Evolutionary conservation across 2,329 filamentous ascomycete genomes (phyloP).

Genomic region (Gliomastix tumulicola): DNA sequence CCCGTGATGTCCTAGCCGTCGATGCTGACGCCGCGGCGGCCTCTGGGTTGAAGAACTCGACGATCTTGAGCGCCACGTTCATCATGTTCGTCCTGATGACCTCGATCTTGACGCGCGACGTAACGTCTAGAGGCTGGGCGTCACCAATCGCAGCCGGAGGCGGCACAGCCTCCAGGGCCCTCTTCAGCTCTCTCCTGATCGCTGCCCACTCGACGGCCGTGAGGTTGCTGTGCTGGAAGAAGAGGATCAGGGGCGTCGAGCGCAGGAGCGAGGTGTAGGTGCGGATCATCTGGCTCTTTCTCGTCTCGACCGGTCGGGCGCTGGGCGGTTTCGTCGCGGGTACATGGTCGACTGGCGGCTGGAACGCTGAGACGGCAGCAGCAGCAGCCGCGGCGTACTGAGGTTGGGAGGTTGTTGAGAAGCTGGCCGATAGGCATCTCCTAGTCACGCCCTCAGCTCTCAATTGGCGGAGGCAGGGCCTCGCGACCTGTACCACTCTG

Average conservation of each 20-base stretch:
- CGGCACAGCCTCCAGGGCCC: constrained; percentile 34
- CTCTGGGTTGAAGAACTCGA: constrained; percentile 69
- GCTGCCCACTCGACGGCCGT: constrained; percentile 57
- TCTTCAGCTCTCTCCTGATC: constrained; percentile 32
- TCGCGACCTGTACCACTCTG: constrained; percentile 6
- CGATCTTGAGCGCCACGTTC: constrained; percentile 72
- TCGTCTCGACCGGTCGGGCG: constrained; percentile 75
- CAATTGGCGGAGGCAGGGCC: constrained; percentile 16
- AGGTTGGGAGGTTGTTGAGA: constrained; percentile 16
- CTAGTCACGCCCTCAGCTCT: too few species aligned
- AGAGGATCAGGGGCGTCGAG: constrained; percentile 74
- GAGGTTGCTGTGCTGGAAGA: constrained; percentile 70
- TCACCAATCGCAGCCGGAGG: constrained; percentile 14
- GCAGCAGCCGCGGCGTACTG: constrained; percentile 15
- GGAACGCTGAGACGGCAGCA: constrained; percentile 5
- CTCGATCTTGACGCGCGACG: constrained; percentile 65
- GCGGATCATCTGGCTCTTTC: constrained; percentile 82
- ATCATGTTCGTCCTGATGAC: constrained; percentile 88
- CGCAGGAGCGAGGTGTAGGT: constrained; percentile 84
- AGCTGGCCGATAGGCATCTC: too few species aligned
- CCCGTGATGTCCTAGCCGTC: constrained; percentile 18
- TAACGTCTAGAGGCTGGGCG: constrained; percentile 35
- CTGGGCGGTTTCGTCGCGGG: constrained; percentile 78
- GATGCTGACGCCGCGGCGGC: constrained; percentile 22
- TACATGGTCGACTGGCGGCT: constrained; percentile 37